These are phyloP conservation scores for Brassica hybrid DNA, from an alignment of 441 rosid species.

Conservation along the genomic window DNA sequence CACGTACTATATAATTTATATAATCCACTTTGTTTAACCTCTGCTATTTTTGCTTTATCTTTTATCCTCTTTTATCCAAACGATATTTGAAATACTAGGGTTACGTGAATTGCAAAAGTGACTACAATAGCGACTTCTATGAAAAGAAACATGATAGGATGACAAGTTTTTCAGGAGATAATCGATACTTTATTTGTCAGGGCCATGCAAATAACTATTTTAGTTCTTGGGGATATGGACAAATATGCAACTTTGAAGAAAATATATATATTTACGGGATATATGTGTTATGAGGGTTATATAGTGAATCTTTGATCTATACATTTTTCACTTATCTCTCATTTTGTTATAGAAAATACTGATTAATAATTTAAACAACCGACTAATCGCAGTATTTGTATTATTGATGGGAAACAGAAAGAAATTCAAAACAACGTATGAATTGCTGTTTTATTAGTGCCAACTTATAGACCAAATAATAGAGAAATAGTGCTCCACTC, in stretches of 20 bases:
- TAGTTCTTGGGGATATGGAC: background rate
- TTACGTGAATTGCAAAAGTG: too few species aligned
- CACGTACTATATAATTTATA: slow-evolving; percentile 9
- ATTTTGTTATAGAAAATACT: background rate
- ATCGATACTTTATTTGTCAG: background rate
- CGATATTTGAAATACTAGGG: too few species aligned
- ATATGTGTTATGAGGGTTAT: background rate
- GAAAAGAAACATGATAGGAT: background rate
- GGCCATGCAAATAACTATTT: background rate
- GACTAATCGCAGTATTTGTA: background rate
- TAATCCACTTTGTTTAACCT: background rate
- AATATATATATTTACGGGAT: background rate
- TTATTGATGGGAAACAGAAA: background rate
- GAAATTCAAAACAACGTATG: background rate
- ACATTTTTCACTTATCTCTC: background rate
- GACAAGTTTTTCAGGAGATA: background rate
- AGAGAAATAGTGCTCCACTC: background rate
- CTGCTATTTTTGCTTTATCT: background rate
- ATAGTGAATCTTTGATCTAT: background rate
- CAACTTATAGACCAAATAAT: background rate
- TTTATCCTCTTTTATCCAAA: too few species aligned
- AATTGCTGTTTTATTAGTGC: background rate
- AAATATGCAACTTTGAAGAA: background rate
- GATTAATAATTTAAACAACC: background rate
- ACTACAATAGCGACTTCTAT: too few species aligned